Evolutionary conservation across 2,329 filamentous ascomycete genomes (phyloP).

Genomic region (Neurospora crassa): DNA sequence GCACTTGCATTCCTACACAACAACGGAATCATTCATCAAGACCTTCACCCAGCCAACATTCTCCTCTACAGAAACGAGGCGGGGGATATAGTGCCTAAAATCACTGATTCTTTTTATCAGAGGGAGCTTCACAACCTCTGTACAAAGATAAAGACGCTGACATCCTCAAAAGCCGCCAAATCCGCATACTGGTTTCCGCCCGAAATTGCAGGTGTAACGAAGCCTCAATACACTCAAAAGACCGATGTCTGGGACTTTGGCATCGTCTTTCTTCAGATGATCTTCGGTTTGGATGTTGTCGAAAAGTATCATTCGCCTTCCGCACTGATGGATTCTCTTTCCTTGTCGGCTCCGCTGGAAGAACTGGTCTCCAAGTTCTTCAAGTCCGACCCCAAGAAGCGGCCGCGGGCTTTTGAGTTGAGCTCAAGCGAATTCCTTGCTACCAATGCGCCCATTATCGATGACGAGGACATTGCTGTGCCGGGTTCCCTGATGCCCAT

Average conservation of each 20-base stretch:
- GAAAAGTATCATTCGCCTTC: conserved; percentile 72
- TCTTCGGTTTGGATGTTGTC: conserved; percentile 72
- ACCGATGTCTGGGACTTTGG: conserved; percentile 95
- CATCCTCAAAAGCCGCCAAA: conserved; percentile 51
- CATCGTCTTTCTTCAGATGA: conserved; percentile 85
- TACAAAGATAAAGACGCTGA: conserved; percentile 40
- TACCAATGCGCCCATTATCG: conserved; percentile 51
- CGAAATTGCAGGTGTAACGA: conserved; percentile 57
- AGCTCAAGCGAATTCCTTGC: conserved; percentile 57
- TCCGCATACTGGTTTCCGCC: conserved; percentile 79
- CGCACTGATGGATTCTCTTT: conserved; percentile 59
- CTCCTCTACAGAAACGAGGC: conserved; percentile 62
- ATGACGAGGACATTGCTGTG: conserved; percentile 33
- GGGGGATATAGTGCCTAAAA: conserved; percentile 62
- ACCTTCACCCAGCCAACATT: conserved; percentile 72
- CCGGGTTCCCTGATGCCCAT: conserved; percentile 33
- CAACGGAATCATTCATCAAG: conserved; percentile 73
- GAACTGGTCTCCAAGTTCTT: conserved; percentile 81
- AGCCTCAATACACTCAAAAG: conserved; percentile 59
- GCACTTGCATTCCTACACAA: conserved; percentile 81
- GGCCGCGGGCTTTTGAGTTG: conserved; percentile 70
- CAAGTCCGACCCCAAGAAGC: conserved; percentile 71
- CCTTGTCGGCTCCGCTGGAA: conserved; percentile 64
- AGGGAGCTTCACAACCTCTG: conserved; percentile 54
- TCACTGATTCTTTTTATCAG: conserved; percentile 67